Base-by-base conservation (phyloP, 495 filamentous ascomycete genomes). In the Aspergillus sparsus region DNA sequence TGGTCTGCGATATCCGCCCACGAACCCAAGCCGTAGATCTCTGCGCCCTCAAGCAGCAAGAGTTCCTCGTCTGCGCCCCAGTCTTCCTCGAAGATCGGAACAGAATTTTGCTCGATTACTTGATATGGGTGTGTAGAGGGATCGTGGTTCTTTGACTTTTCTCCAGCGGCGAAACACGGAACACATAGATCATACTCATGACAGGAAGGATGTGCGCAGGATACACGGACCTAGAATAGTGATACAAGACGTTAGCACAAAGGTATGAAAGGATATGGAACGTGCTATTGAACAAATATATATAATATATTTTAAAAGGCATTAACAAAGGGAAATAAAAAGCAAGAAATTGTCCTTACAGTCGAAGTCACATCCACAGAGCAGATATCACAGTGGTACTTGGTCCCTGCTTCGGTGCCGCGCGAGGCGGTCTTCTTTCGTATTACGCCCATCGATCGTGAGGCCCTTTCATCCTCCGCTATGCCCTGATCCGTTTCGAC, bases 1-100 rank as follows among this genome's bases (percentile, higher is more conserved):
- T 99, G 94, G 67, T 99, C 93, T 36, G 94, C 93, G 54, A 99
- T 93, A 68, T 99, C 94, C 18, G 92, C 91, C 94, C 94, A 99
- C 6, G 92, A 97, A 7, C 94, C 94, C 49, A 99, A 78, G 0
- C 94, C 94, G 70, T 99, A 99, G 58, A 90, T 96, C 71, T 99
- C 95, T n/a, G 91, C 91, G 13, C 94, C 94, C 74, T 99, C 95
- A 21, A 99, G 76, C 42, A 99, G 78, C 8, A 97, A 74, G 13
- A 97, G 76, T 73, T 99, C 94, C 69, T 99, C 94, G 70, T 99
- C 94, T 6, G 94, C 94, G 44, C 94, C 94, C 94, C 94, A 99
- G 60, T 97, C 93, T 57, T 83, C 83, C 60, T 92, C 86, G 64
- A 96, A 99, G 41, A 99, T 98, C 1, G 94, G 94, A 42, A 98